Conservation (phyloP, 2,329 filamentous ascomycete genomes). For the Colletotrichum scovillei region DNA sequence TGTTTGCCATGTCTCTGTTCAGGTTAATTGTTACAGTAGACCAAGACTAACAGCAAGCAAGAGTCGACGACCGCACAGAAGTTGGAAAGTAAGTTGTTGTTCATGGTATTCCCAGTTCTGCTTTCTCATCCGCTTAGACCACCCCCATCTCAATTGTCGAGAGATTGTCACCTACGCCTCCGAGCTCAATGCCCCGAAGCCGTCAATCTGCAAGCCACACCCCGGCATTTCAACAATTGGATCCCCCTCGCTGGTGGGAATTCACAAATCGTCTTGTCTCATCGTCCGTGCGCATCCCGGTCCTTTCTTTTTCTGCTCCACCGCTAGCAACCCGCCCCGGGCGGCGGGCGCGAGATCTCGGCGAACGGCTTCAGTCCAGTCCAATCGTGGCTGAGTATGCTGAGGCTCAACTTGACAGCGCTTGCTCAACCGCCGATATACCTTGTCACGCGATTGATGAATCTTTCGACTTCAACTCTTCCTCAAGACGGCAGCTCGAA, state of each 20-base stretch:
- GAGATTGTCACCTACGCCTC: conserved; percentile 31
- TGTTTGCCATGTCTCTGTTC: neutral
- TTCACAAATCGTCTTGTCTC: conserved; percentile 15
- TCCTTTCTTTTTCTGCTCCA: conserved; percentile 6
- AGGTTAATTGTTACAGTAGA: neutral
- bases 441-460: neutral
- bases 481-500: neutral
- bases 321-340: conserved; percentile 1
- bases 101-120: neutral
- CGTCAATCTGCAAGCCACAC: neutral
- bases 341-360: neutral
- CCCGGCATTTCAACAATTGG: conserved; percentile 1
- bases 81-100: neutral
- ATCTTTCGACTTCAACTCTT: neutral
- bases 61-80: neutral
- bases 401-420: conserved; percentile 15
- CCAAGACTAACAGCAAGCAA: neutral
- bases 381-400: conserved; percentile 17
- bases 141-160: conserved; percentile 8
- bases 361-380: conserved; percentile 13
- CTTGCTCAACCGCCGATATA: conserved; percentile 14
- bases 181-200: conserved; percentile 18
- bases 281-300: conserved; percentile 31
- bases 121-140: neutral
- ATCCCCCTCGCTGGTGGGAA: conserved; percentile 6